These are phyloP conservation scores for Mycena floridula DNA, from an alignment of 768 basidiomycete genomes.

Conservation along the genomic window DNA sequence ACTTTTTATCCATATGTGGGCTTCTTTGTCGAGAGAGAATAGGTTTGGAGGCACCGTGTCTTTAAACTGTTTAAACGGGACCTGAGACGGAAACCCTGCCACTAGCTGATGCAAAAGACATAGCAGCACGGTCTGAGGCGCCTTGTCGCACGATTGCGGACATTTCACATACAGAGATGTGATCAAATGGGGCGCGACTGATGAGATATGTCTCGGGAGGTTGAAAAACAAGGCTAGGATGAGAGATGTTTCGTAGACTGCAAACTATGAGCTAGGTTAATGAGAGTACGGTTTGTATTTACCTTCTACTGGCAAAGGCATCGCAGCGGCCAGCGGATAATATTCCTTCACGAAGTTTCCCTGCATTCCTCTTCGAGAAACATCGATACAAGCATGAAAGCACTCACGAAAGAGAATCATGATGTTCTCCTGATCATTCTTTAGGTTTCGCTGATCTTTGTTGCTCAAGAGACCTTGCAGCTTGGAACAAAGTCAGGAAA, in stretches of 20 bases:
- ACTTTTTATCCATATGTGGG: constrained; percentile 43
- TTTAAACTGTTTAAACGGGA: constrained; percentile 41
- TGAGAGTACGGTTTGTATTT: background rate
- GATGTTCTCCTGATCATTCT: constrained; percentile 60
- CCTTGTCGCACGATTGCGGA: constrained; percentile 15
- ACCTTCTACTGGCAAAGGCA: constrained; percentile 66
- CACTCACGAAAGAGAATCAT: constrained; percentile 68
- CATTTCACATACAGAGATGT: constrained; percentile 36
- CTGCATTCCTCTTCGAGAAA: constrained; percentile 27
- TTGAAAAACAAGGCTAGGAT: constrained; percentile 59
- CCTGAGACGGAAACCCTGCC: constrained; percentile 59
- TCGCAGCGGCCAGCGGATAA: constrained; percentile 55
- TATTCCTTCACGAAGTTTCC: constrained; percentile 73
- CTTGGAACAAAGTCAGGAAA: constrained; percentile 22
- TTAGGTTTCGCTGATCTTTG: constrained; percentile 31
- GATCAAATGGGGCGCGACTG: constrained; percentile 56
- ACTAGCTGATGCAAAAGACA: constrained; percentile 56
- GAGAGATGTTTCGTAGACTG: constrained; percentile 73
- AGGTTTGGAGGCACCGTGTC: constrained; percentile 33
- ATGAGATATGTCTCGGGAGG: constrained; percentile 52
- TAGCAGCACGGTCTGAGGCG: constrained; percentile 32
- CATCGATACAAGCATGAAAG: background rate
- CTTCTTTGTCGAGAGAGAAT: constrained; percentile 28
- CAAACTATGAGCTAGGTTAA: background rate
- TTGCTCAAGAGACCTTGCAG: constrained; percentile 42